Conservation (phyloP, 768 basidiomycete species). For the Tulasnella sp. region DNA sequence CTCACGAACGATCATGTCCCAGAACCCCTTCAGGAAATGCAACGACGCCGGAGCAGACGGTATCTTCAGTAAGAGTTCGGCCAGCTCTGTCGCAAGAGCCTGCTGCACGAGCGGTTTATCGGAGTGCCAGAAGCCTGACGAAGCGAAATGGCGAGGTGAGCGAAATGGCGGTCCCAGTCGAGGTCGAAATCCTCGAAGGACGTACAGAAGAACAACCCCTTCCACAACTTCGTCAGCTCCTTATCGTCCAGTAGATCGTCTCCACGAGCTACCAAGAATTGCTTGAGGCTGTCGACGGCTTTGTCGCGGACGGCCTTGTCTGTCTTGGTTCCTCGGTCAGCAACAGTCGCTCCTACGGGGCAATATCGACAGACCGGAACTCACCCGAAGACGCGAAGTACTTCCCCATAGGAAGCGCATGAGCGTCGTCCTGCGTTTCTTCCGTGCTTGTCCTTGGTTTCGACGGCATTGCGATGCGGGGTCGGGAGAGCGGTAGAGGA, state of each 20-base stretch:
- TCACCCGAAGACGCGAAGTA: constrained; percentile 88
- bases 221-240: constrained; percentile 94
- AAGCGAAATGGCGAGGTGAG: constrained; percentile 8
- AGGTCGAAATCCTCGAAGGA: constrained; percentile 26
- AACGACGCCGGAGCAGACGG: constrained; percentile 56
- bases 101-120: constrained; percentile 98
- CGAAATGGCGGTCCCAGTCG: neutral
- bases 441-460: neutral
- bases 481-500: neutral
- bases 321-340: constrained; percentile 37
- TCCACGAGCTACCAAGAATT: constrained; percentile 68
- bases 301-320: constrained; percentile 92
- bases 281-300: constrained; percentile 72
- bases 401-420: constrained; percentile 66
- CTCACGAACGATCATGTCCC: constrained; percentile 84
- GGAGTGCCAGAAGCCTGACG: constrained; percentile 96
- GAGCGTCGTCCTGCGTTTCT: neutral
- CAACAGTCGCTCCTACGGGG: constrained; percentile 4
- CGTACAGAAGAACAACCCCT: constrained; percentile 94
- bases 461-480: neutral
- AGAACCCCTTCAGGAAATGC: constrained; percentile 81
- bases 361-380: constrained; percentile 32
- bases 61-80: constrained; percentile 74
- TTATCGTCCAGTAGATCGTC: constrained; percentile 57
- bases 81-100: constrained; percentile 77